Evolutionary conservation across 2,329 filamentous ascomycete genomes (phyloP), one percentile per base, ranked within the genome.

Genomic region (Trichoderma koningii): DNA sequence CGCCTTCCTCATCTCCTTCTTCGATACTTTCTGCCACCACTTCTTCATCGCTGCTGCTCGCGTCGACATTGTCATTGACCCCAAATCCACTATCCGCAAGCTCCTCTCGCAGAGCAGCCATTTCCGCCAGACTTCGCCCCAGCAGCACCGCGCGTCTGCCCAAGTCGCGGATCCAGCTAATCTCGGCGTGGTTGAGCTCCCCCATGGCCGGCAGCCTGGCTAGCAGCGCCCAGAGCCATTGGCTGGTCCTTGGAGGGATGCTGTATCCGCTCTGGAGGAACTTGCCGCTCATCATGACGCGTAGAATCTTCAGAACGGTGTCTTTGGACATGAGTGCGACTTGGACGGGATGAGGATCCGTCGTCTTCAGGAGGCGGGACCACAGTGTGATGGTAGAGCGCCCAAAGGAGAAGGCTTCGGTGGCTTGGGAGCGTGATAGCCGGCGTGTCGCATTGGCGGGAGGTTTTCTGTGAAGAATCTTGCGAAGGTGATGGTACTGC

Each of bases 191-290:
- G 67, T 87, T 86, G 74, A 97, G 79, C 74, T 91, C 87, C 1
- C 92, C 92, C 10, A 86, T 79, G 42, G 91, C 90, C 0, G 90
- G 88, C 66, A 94, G 82, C 65, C 87, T 85, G 3, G 90, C 92
- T 51, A 97, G 80, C 65, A 97, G 76, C 0, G 89, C 88, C 93
- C 93, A 97, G 4, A 91, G 80, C 94, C 94, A 98, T 17, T 87
- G 83, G 66, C 92, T 93, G 5, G 91, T 87, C 55, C 88, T 84
- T 70, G 85, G 83, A 28, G 86, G 81, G 34, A 92, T 79, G 34
- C 83, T 81, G 23, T 81, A 77, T n/a, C 84, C 85, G 56, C 83
- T 83, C 52, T 82, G 83, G 61, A 89, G 82, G 59, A 90, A 86
- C 66, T 86, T 86, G 60, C 86, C 86, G 19, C 83, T 82, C 30